Evolutionary conservation across 495 filamentous ascomycete genomes (phyloP), one percentile per base, ranked within the genome.

Genomic region (Paragyromitra xinjiangensis): DNA sequence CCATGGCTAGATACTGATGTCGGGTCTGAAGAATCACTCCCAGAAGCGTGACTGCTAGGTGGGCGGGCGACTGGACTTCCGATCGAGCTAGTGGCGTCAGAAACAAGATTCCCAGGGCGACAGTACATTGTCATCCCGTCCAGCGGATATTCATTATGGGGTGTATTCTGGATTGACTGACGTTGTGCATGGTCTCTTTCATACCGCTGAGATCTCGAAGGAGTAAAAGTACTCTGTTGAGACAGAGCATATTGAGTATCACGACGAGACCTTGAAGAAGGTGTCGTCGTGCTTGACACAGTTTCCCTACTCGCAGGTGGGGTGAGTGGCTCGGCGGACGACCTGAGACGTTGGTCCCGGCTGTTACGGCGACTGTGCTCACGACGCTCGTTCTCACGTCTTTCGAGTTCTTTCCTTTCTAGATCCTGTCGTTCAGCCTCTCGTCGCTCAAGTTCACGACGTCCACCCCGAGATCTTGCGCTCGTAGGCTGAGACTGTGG

Each of bases 61-160:
- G 94, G 94, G 56, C 95, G 88, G 42, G 80, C 79, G 63, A 86
- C 91, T 79, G 87, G 89, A 75, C 91, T 92, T 39, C 92, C 87
- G 73, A 88, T 91, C 42, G 92, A 93, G 83, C 92, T 95, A 64
- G 91, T 89, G 61, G 74, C 74, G 55, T 96, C 94, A 24, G 94
- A 97, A 55, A 92, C 91, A 58, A 93, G 91, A 0, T 73, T 74
- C 44, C 91, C 93, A 29, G 92, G 91, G 71, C 95, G 90, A 84
- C 96, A 98, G 77, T 97, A 92, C 92, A 98, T 97, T 1, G 95
- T 98, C 96, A 98, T 98, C 42, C 95, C 96, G 83, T 99, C 95
- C 80, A 92, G 90, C 4, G 95, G 95, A 81, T 97, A 97, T 22
- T 94, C 92, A 78, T 98, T 97, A 82, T 98, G 94, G 44, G 94